Evolutionary conservation across 192 early-diverging fungal genomes (phyloP).

Genomic region (Podila horticola): DNA sequence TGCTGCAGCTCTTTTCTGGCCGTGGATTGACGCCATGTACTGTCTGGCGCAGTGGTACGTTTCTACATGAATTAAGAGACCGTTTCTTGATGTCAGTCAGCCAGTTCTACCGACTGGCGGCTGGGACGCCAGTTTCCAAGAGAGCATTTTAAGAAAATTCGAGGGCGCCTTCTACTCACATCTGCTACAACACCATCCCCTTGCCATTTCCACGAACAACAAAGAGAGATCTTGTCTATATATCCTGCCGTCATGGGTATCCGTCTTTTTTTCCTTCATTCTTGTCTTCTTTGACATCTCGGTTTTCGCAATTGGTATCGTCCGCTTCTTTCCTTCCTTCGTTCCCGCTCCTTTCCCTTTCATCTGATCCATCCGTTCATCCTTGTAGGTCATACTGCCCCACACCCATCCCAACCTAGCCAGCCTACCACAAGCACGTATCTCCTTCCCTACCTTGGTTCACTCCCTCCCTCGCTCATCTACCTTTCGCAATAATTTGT

Average conservation of each 20-base stretch:
- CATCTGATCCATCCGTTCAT: not conserved
- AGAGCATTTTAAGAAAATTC: too few relatives aligned
- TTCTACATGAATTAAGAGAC: too few relatives aligned
- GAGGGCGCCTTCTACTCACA: too few relatives aligned
- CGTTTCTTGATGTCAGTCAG: too few relatives aligned
- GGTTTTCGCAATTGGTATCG: not conserved
- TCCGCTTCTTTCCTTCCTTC: not conserved
- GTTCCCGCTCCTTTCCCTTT: not conserved
- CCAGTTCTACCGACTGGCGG: too few relatives aligned
- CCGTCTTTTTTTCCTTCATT: not conserved
- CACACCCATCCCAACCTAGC: not conserved
- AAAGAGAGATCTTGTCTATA: not conserved
- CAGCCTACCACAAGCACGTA: not conserved
- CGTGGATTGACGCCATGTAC: too few relatives aligned
- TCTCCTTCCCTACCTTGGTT: not conserved
- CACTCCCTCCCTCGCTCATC: not conserved
- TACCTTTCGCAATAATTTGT: too few relatives aligned
- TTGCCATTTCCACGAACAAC: not conserved
- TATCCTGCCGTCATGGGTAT: too few relatives aligned
- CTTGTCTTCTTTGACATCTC: not conserved
- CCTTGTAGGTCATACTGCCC: not conserved
- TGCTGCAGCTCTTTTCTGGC: too few relatives aligned
- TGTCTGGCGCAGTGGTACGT: too few relatives aligned
- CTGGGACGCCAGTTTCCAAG: too few relatives aligned
- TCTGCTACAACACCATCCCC: too few relatives aligned